These are phyloP conservation scores for Hawksworthiomyces lignivorus DNA, from an alignment of 2,329 filamentous ascomycete species.

Conservation along the genomic window DNA sequence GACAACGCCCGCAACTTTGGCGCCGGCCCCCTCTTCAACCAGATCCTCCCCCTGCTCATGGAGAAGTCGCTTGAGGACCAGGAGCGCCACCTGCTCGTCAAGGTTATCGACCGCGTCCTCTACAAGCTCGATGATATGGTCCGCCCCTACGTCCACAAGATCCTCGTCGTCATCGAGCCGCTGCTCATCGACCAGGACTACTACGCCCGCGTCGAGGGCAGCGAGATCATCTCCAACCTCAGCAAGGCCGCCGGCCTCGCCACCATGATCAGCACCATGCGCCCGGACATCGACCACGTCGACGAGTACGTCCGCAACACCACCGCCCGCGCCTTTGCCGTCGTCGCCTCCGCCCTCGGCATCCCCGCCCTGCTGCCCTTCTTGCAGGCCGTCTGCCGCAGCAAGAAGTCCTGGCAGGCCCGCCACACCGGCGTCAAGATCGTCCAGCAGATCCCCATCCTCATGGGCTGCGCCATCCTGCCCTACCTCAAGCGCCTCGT, in stretches of 20 bases:
- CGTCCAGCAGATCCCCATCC: constrained; percentile 94
- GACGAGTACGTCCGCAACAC: constrained; percentile 99
- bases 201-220: constrained; percentile 94
- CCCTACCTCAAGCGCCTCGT: constrained; percentile 94
- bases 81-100: constrained; percentile 94
- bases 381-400: constrained; percentile 88
- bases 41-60: constrained; percentile 95
- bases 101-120: constrained; percentile 95
- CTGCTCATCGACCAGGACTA: constrained; percentile 98
- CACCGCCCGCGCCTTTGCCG: constrained; percentile 91
- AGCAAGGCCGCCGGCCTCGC: constrained; percentile 93
- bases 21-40: constrained; percentile 88
- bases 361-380: constrained; percentile 94
- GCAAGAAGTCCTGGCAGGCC: constrained; percentile 98
- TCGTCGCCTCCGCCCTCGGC: constrained; percentile 90
- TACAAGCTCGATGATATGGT: constrained; percentile 98
- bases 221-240: constrained; percentile 97
- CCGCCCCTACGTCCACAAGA: constrained; percentile 94
- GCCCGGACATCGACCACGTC: constrained; percentile 95
- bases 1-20: constrained; percentile 97
- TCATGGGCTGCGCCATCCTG: constrained; percentile 96
- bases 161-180: constrained; percentile 97
- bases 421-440: constrained; percentile 98
- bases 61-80: constrained; percentile 97
- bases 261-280: constrained; percentile 99